Base-by-base conservation (phyloP, 768 basidiomycete species). In the Pholiota conissans region DNA sequence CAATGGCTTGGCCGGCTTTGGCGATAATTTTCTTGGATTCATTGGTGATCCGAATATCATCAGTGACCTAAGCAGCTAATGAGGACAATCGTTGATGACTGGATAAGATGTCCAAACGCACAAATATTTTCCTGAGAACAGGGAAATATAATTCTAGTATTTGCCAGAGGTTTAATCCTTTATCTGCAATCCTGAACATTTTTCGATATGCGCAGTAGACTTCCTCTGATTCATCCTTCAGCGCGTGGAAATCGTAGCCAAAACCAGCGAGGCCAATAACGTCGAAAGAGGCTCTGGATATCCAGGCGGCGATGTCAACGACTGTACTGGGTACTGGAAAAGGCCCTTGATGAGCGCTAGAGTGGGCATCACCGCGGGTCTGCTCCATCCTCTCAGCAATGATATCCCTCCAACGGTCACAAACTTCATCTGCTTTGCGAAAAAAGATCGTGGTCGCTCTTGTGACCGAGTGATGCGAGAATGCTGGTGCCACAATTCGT, bases 231-330 rank as follows among this genome's bases (percentile, higher is more conserved):
- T 84, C 81, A 50, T 79, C 76, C 48, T 77, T 69, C 2, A 85
- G 63, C 2, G 82, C 73, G 39, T 77, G 71, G 66, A 85, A 85
- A 29, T 76, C 69, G 58, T 84, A 81, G 59, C 80, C 76, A 34
- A 85, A 81, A 5, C 79, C 81, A 5, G 85, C 79, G 8, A 85
- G 71, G 9, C 85, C 86, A 48, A 88, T 84, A 10, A 85, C 76
- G 61, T 89, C 86, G 55, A 89, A 82, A 1, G 85, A 80, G 0
- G 81, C 79, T 26, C 85, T 80, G 11, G 82, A 82, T n/a, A 85
- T 65, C 81, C 84, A 87, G 55, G 79, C 78, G 22, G 77, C 70
- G 20, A 85, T 73, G 58, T 87, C 84, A 52, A 87, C 66, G 5
- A 68, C 67, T 3, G 60, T 58, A 24, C 11, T 26, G 3, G 45